These are phyloP conservation scores for Arabidopsis thaliana DNA, from an alignment of 345 rosid genomes.

Conservation along the genomic window DNA sequence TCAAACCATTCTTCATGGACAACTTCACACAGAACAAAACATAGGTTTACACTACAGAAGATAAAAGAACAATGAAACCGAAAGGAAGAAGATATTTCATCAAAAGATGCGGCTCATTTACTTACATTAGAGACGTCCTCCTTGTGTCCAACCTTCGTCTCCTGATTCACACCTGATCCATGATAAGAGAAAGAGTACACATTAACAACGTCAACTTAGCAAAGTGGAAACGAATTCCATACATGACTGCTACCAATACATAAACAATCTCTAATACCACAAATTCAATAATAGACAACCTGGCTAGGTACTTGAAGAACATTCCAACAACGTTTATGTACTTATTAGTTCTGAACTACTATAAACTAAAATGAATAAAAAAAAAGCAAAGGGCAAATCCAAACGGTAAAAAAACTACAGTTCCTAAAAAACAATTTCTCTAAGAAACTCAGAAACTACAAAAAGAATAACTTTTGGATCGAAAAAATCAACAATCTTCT, in stretches of 20 bases:
- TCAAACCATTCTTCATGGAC: conserved; percentile 44
- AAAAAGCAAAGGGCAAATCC: not conserved
- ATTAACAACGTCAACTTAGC: conserved; percentile 11
- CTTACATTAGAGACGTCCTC: conserved; percentile 34
- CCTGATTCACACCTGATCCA: conserved; percentile 41
- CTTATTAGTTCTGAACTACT: not conserved
- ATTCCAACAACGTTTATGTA: conserved; percentile 10
- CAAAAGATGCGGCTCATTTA: conserved; percentile 11
- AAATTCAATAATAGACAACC: conserved; percentile 1
- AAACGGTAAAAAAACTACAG: not conserved
- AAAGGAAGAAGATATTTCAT: not conserved
- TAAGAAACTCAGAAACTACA: not conserved
- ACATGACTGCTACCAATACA: conserved; percentile 6
- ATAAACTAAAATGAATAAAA: not conserved
- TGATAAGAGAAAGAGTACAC: conserved; percentile 25
- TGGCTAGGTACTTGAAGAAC: conserved; percentile 3
- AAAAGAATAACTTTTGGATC: conserved; percentile 11
- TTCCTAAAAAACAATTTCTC: not conserved
- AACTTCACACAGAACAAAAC: conserved; percentile 37
- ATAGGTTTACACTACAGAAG: not conserved
- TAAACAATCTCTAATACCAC: conserved; percentile 3
- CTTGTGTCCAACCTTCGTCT: conserved; percentile 29
- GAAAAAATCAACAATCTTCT: not conserved
- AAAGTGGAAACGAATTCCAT: not conserved
- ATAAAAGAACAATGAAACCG: not conserved